Conservation (phyloP, 2,329 filamentous ascomycete species). For the Capronia americana region DNA sequence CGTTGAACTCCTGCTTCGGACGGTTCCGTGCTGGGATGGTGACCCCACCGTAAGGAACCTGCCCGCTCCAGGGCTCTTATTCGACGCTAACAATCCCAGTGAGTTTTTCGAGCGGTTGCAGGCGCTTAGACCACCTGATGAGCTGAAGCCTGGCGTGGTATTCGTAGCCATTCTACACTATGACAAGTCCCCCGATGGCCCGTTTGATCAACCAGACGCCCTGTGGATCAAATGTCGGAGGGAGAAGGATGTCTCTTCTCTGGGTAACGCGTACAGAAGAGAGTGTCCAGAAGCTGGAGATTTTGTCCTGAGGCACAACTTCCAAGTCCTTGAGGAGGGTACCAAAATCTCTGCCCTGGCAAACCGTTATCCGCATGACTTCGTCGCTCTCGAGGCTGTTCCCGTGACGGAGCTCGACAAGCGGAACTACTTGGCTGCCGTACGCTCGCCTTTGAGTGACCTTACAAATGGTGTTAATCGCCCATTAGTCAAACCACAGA, state of each 20-base stretch:
- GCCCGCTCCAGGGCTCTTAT: not conserved
- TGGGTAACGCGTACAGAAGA: slow-evolving; percentile 27
- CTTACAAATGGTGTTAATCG: slow-evolving; percentile 17
- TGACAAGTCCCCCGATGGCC: slow-evolving; percentile 12
- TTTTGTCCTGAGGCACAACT: slow-evolving; percentile 26
- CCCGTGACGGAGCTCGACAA: slow-evolving; percentile 19
- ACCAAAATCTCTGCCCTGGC: slow-evolving; percentile 30
- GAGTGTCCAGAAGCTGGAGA: slow-evolving; percentile 8
- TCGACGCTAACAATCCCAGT: slow-evolving; percentile 7
- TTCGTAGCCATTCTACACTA: slow-evolving; percentile 28
- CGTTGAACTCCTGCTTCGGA: not conserved
- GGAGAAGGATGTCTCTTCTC: slow-evolving; percentile 14
- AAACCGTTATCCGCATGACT: slow-evolving; percentile 36
- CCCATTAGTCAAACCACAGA: not conserved
- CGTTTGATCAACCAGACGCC: not conserved
- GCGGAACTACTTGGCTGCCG: slow-evolving; percentile 5
- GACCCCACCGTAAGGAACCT: not conserved
- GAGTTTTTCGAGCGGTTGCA: slow-evolving; percentile 20
- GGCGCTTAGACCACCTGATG: slow-evolving; percentile 17
- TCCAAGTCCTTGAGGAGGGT: slow-evolving; percentile 11
- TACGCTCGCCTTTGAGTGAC: slow-evolving; percentile 12
- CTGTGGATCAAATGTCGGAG: slow-evolving; percentile 29
- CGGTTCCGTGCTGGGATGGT: not conserved
- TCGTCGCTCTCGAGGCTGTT: slow-evolving; percentile 42
- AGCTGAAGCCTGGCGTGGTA: slow-evolving; percentile 20